phyloP scores from a whole-genome alignment of 768 basidiomycete species.

The Sarcomyxa edulis region DNA sequence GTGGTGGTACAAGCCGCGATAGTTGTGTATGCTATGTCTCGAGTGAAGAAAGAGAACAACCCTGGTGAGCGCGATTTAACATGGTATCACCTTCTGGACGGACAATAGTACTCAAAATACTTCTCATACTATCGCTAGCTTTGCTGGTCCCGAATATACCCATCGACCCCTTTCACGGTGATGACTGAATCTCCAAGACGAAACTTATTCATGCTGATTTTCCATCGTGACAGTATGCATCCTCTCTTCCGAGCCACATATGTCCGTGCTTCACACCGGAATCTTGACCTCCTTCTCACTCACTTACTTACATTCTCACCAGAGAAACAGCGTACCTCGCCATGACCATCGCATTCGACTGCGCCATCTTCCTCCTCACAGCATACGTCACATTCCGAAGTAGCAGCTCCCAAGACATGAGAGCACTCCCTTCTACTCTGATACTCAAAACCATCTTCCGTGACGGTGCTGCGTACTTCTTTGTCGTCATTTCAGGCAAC shows the following conservation, averaged over 20 bases:
- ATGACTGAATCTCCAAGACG: background rate
- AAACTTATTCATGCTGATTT: background rate
- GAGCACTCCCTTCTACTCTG: background rate
- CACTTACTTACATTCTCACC: background rate
- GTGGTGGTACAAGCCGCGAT: background rate
- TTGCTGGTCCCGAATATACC: conserved; percentile 9
- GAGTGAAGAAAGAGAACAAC: no score
- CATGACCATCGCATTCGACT: conserved; percentile 13
- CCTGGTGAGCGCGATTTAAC: no score
- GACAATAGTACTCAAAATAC: background rate
- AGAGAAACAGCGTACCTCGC: conserved; percentile 17
- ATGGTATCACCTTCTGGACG: no score
- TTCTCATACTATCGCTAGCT: conserved; percentile 2
- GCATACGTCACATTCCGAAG: conserved; percentile 9
- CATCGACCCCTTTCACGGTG: conserved; percentile 13
- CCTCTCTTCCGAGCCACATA: conserved; percentile 11
- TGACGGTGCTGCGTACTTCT: conserved; percentile 17
- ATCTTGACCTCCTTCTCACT: no score
- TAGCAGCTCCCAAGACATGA: no score
- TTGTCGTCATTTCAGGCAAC: conserved; percentile 16
- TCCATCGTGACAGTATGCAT: conserved; percentile 10
- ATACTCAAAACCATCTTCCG: conserved; percentile 13
- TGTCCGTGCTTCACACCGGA: no score
- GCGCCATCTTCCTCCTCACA: conserved; percentile 13
- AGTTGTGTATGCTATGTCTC: background rate